These are phyloP conservation scores for Trametes elegans DNA, from an alignment of 768 basidiomycete species.

Conservation along the genomic window DNA sequence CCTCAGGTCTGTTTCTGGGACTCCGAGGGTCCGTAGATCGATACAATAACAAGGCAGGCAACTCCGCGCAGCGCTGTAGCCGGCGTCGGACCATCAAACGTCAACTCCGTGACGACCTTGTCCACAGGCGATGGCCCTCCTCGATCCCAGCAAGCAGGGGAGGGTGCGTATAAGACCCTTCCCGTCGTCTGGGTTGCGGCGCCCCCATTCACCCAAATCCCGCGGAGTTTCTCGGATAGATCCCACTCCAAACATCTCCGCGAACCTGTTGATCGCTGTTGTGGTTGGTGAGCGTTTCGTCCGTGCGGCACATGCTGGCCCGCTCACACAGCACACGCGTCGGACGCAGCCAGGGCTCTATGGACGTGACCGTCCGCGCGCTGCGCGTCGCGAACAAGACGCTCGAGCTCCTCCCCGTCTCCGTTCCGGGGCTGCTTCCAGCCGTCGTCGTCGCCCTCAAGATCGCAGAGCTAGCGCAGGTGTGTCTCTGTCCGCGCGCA, in stretches of 20 bases:
- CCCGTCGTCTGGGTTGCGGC: not conserved
- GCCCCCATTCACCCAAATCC: not conserved
- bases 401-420: not conserved
- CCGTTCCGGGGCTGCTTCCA: not conserved
- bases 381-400: conserved; percentile 2
- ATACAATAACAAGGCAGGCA: too few species aligned
- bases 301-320: too few species aligned
- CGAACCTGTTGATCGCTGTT: conserved; percentile 4
- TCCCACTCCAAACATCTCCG: conserved; percentile 4
- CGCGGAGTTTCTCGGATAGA: conserved; percentile 7
- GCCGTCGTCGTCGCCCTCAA: conserved; percentile 1
- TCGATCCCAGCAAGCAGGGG: too few species aligned
- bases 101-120: conserved; percentile 13
- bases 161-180: conserved; percentile 1
- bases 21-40: too few species aligned
- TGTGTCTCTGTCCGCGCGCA: not conserved
- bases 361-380: not conserved
- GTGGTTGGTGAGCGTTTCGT: too few species aligned
- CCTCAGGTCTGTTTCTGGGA: too few species aligned
- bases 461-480: conserved; percentile 1
- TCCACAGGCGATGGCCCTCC: not conserved
- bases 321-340: too few species aligned
- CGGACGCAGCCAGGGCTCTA: not conserved
- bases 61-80: not conserved
- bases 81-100: not conserved